phyloP scores from a whole-genome alignment of 352 stramenopile genomes.

The Thalassiosira mediterranea region DNA sequence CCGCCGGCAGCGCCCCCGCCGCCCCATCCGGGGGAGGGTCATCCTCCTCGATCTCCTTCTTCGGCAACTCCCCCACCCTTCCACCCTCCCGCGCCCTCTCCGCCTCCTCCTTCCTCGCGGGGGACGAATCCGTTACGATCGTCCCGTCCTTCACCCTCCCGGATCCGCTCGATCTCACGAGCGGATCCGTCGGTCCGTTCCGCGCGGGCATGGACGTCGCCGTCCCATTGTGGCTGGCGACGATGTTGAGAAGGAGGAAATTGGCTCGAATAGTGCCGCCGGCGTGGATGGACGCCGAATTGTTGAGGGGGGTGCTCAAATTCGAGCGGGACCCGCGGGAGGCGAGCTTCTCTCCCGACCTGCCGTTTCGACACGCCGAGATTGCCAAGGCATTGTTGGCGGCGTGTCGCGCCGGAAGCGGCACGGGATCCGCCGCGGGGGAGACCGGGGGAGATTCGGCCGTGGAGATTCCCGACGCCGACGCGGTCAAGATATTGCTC shows the following conservation, averaged over 20 bases:
- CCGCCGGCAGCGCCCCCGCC: slow-evolving; percentile 6
- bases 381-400: slow-evolving; percentile 54
- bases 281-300: slow-evolving; percentile 49
- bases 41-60: slow-evolving; percentile 28
- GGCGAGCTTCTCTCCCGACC: slow-evolving; percentile 41
- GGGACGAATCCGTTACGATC: slow-evolving; percentile 52
- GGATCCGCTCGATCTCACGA: slow-evolving; percentile 35
- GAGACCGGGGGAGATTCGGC: slow-evolving; percentile 16
- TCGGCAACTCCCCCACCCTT: slow-evolving; percentile 22
- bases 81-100: slow-evolving; percentile 21
- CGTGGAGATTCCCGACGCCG: slow-evolving; percentile 44
- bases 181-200: slow-evolving; percentile 60
- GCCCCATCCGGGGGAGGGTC: no score
- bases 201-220: slow-evolving; percentile 61
- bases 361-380: slow-evolving; percentile 75
- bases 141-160: slow-evolving; percentile 63
- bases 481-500: slow-evolving; percentile 58
- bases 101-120: slow-evolving; percentile 39
- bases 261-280: slow-evolving; percentile 51
- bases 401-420: slow-evolving; percentile 31
- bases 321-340: slow-evolving; percentile 64
- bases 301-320: slow-evolving; percentile 58
- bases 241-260: slow-evolving; percentile 55
- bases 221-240: slow-evolving; percentile 75
- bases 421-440: slow-evolving; percentile 1